phyloP scores from a whole-genome alignment of 2,329 filamentous ascomycete genomes.

The Dendryphion nanum region DNA sequence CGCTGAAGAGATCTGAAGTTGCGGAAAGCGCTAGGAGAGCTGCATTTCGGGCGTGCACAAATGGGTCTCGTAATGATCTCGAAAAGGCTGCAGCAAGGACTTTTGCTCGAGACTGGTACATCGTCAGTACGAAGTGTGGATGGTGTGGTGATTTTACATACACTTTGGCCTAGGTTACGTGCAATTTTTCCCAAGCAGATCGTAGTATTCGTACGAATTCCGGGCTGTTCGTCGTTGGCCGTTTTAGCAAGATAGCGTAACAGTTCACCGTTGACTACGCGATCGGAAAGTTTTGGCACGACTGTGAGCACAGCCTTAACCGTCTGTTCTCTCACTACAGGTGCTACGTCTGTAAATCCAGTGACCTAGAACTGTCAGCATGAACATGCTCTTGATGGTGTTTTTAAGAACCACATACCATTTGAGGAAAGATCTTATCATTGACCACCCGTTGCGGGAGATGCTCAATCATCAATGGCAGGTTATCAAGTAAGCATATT shows the following conservation, averaged over 20 bases:
- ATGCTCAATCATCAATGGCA: conserved; percentile 88
- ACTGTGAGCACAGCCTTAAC: conserved; percentile 89
- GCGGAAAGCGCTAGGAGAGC: conserved; percentile 81
- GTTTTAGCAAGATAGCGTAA: conserved; percentile 90
- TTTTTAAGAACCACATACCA: conserved; percentile 54
- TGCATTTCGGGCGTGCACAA: conserved; percentile 90
- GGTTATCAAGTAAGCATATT: conserved; percentile 84
- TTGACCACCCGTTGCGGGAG: conserved; percentile 86
- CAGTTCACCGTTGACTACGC: conserved; percentile 89
- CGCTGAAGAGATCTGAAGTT: conserved; percentile 80
- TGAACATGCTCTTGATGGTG: too few species aligned
- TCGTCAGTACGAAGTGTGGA: conserved; percentile 8
- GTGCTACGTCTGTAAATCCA: conserved; percentile 88
- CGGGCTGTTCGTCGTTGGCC: conserved; percentile 94
- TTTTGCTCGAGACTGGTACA: conserved; percentile 69
- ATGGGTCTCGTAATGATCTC: conserved; percentile 85
- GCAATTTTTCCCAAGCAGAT: conserved; percentile 97
- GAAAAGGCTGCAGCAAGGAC: conserved; percentile 92
- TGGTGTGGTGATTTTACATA: conserved; percentile 27
- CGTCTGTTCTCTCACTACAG: conserved; percentile 90
- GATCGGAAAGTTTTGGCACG: conserved; percentile 85
- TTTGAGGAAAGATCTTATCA: conserved; percentile 93
- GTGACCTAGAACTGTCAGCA: conserved; percentile 61
- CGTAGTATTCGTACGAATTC: conserved; percentile 96
- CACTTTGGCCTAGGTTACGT: conserved; percentile 71